These are phyloP conservation scores for Clohesyomyces aquaticus DNA, from an alignment of 495 filamentous ascomycete genomes.

Conservation along the genomic window DNA sequence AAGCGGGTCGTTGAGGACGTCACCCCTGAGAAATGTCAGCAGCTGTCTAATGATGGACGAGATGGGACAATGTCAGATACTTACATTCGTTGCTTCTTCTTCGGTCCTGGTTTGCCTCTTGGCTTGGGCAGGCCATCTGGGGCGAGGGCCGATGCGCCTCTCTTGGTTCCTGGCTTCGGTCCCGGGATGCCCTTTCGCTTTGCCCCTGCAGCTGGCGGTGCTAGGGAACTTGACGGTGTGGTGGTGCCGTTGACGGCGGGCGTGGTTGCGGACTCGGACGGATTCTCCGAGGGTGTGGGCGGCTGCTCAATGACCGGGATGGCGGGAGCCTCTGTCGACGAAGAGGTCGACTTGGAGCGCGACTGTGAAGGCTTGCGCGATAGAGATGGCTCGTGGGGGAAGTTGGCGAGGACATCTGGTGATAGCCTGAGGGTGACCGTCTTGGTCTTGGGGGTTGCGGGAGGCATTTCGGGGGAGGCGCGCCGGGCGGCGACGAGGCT, in stretches of 20 bases:
- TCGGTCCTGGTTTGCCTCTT: slow-evolving; percentile 86
- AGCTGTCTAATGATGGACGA: neutral
- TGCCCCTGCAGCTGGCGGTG: slow-evolving; percentile 56
- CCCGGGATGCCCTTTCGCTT: slow-evolving; percentile 65
- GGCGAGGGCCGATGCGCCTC: slow-evolving; percentile 57
- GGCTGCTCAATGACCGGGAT: slow-evolving; percentile 57
- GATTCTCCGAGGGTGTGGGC: slow-evolving; percentile 58
- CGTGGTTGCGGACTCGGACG: slow-evolving; percentile 58
- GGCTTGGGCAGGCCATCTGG: slow-evolving; percentile 64
- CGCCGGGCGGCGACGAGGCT: slow-evolving; percentile 15
- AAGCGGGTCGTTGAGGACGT: slow-evolving; percentile 39
- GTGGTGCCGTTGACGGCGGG: slow-evolving; percentile 58
- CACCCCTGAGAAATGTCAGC: slow-evolving; percentile 37
- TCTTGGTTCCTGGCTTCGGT: slow-evolving; percentile 62
- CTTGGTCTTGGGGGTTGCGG: slow-evolving; percentile 48
- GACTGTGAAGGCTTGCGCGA: slow-evolving; percentile 36
- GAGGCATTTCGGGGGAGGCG: slow-evolving; percentile 23
- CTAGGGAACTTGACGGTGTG: slow-evolving; percentile 54
- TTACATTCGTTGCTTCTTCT: slow-evolving; percentile 94
- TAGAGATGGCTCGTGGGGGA: slow-evolving; percentile 45
- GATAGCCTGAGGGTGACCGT: slow-evolving; percentile 61
- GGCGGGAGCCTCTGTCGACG: slow-evolving; percentile 51
- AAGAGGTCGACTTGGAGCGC: slow-evolving; percentile 45
- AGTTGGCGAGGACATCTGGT: slow-evolving; percentile 52
- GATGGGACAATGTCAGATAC: too few relatives aligned